A percentile compares a stretch with the other conserved stretches of the same genome.
phyloP scores from a whole-genome alignment of 2,329 filamentous ascomycete genomes.

The Didymella segeticola region DNA sequence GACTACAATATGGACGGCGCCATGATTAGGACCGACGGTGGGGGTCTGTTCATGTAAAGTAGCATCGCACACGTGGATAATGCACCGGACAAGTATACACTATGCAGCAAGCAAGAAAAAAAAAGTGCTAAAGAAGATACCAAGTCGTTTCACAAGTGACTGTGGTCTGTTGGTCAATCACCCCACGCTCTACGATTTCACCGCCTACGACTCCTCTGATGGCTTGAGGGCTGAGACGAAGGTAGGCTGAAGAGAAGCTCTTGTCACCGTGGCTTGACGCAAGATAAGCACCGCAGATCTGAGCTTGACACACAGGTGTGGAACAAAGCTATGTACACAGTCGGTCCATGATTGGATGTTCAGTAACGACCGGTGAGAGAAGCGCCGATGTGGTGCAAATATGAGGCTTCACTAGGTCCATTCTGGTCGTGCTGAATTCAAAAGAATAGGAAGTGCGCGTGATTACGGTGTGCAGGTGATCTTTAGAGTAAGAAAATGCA shows the following conservation, averaged over 20 bases:
- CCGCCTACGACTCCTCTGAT: background rate
- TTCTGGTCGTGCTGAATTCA: background rate
- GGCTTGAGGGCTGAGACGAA: background rate
- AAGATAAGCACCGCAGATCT: slow-evolving; percentile 14
- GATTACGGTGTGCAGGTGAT: too few relatives aligned
- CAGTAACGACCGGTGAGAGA: background rate
- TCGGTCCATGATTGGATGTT: background rate
- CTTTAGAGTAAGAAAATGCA: too few relatives aligned
- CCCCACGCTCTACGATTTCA: background rate
- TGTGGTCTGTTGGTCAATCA: background rate
- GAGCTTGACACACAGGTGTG: slow-evolving; percentile 1
- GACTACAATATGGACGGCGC: slow-evolving; percentile 56
- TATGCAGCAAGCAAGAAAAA: background rate
- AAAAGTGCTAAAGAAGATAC: too few relatives aligned
- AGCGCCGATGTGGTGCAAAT: background rate
- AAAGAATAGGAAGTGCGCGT: background rate
- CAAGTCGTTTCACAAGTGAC: background rate
- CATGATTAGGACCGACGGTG: slow-evolving; percentile 54
- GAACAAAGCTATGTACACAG: background rate
- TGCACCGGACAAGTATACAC: background rate
- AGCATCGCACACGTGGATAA: too few relatives aligned
- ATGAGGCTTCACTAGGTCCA: background rate
- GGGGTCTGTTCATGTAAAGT: slow-evolving; percentile 31
- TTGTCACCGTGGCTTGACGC: slow-evolving; percentile 8
- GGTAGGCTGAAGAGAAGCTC: slow-evolving; percentile 5